Evolutionary conservation across 1,139 yeast species (phyloP).

Genomic region (Suhomyces chickasaworum): DNA sequence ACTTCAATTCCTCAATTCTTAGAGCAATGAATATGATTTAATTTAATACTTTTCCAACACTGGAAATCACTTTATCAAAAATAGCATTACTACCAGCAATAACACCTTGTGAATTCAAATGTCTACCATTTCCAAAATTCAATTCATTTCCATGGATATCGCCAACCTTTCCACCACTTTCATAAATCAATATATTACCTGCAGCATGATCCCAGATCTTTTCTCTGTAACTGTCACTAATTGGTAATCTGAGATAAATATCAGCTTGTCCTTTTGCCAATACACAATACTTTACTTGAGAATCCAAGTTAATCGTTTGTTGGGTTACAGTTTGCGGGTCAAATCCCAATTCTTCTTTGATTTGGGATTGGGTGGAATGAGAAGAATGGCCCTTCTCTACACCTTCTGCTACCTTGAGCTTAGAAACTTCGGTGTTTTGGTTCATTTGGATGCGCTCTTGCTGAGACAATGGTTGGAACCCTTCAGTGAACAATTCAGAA

Average conservation of each 20-base stretch:
- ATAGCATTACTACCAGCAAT: slow-evolving; percentile 77
- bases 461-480: slow-evolving; percentile 39
- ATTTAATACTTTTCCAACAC: slow-evolving; percentile 40
- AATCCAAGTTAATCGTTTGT: slow-evolving; percentile 74
- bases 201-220: slow-evolving; percentile 99
- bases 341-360: slow-evolving; percentile 62
- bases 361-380: slow-evolving; percentile 79
- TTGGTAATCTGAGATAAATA: slow-evolving; percentile 84
- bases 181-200: slow-evolving; percentile 81
- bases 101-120: slow-evolving; percentile 81
- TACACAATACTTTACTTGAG: slow-evolving; percentile 94
- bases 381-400: slow-evolving; percentile 97
- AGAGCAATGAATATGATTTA: no score
- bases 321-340: slow-evolving; percentile 43
- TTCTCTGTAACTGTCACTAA: slow-evolving; percentile 73
- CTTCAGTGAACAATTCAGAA: slow-evolving; percentile 40
- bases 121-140: slow-evolving; percentile 87
- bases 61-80: slow-evolving; percentile 62
- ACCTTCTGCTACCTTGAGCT: slow-evolving; percentile 83
- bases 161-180: slow-evolving; percentile 89
- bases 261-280: slow-evolving; percentile 92
- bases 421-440: slow-evolving; percentile 40
- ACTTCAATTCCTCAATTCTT: no score
- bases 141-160: slow-evolving; percentile 74
- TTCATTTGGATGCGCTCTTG: slow-evolving; percentile 47